Conservation (phyloP, 768 basidiomycete species). For the Russula olivacea region DNA sequence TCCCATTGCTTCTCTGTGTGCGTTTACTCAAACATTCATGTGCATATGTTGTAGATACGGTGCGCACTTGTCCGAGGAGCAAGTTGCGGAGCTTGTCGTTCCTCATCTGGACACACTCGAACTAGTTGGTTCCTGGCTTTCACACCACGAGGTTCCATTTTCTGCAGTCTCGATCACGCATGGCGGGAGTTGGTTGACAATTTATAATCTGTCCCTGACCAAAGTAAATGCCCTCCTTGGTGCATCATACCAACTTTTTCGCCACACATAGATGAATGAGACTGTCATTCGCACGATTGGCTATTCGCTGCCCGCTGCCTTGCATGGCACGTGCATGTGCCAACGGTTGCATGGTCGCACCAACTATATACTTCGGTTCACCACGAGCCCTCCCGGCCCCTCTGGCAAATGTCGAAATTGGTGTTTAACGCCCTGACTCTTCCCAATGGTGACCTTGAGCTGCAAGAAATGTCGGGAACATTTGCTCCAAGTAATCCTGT, state of each 20-base stretch:
- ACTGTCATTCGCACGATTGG: conserved; percentile 51
- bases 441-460: conserved; percentile 33
- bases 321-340: conserved; percentile 51
- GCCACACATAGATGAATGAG: conserved; percentile 43
- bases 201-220: conserved; percentile 44
- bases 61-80: conserved; percentile 52
- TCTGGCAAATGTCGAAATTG: conserved; percentile 46
- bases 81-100: conserved; percentile 49
- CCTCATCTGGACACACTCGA: conserved; percentile 49
- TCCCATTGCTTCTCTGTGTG: too few species aligned
- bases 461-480: background rate
- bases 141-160: conserved; percentile 41
- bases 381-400: conserved; percentile 49
- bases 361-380: conserved; percentile 57
- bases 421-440: conserved; percentile 40
- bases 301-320: conserved; percentile 51
- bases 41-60: conserved; percentile 40
- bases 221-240: conserved; percentile 58
- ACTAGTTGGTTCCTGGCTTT: conserved; percentile 51
- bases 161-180: conserved; percentile 37
- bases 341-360: too few species aligned
- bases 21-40: background rate
- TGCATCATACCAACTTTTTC: conserved; percentile 50
- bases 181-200: conserved; percentile 52
- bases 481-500: conserved; percentile 30